phyloP scores from a whole-genome alignment of 2,329 filamentous ascomycete genomes.

The Sphaerostilbella broomeana region DNA sequence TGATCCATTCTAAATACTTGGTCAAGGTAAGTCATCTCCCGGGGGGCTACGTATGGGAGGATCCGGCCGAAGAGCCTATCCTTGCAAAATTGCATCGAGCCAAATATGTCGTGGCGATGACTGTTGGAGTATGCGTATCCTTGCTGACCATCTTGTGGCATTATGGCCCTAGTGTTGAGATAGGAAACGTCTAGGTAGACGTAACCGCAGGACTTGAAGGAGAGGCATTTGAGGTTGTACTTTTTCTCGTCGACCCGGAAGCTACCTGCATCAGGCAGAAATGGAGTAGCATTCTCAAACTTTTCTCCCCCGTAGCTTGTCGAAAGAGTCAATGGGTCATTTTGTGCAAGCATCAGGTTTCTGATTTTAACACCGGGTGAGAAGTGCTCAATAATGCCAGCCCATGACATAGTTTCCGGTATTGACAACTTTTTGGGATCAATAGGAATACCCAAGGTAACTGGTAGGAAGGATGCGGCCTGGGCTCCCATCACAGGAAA shows the following conservation, averaged over 20 bases:
- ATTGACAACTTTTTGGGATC: slow-evolving; percentile 13
- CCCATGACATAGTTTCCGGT: slow-evolving; percentile 31
- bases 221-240: slow-evolving; percentile 33
- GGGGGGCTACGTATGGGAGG: slow-evolving; percentile 21
- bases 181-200: slow-evolving; percentile 34
- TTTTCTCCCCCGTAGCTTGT: not conserved
- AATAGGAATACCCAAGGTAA: not conserved
- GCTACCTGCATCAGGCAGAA: slow-evolving; percentile 4
- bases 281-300: not conserved
- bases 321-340: not conserved
- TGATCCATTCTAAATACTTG: slow-evolving; percentile 28
- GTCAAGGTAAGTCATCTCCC: slow-evolving; percentile 26
- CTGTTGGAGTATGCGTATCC: slow-evolving; percentile 2
- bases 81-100: slow-evolving; percentile 29
- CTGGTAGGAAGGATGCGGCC: not conserved
- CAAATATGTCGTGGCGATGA: slow-evolving; percentile 19
- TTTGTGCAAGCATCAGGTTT: not conserved
- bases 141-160: slow-evolving; percentile 17
- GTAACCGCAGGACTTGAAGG: slow-evolving; percentile 58
- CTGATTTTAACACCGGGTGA: slow-evolving; percentile 30
- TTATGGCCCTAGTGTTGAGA: slow-evolving; percentile 32
- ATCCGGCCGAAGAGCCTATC: slow-evolving; percentile 33
- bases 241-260: slow-evolving; percentile 23
- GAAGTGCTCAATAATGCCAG: slow-evolving; percentile 37
- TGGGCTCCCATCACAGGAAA: not conserved